Evolutionary conservation across 441 rosid genomes (phyloP).

Genomic region (Corymbia citriodora): DNA sequence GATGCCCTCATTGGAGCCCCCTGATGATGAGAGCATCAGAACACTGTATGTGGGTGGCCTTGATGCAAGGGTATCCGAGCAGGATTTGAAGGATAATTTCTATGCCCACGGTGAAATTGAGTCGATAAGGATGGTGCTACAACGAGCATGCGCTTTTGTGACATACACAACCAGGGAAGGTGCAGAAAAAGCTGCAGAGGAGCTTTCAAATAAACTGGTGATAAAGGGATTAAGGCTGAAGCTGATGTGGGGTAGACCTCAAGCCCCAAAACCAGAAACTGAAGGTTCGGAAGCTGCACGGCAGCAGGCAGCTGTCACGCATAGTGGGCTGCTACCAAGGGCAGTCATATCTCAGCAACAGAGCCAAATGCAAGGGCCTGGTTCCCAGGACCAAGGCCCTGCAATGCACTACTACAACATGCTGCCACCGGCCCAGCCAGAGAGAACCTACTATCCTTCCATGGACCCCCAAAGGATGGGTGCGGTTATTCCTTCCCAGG

Average conservation of each 20-base stretch:
- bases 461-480: slow-evolving; percentile 99
- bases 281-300: slow-evolving; percentile 67
- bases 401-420: slow-evolving; percentile 72
- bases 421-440: slow-evolving; percentile 74
- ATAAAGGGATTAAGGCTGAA: slow-evolving; percentile 81
- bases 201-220: slow-evolving; percentile 80
- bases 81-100: slow-evolving; percentile 82
- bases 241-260: slow-evolving; percentile 95
- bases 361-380: slow-evolving; percentile 47
- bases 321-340: slow-evolving; percentile 78
- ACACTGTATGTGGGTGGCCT: slow-evolving; percentile 93
- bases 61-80: slow-evolving; percentile 79
- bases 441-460: slow-evolving; percentile 75
- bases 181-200: slow-evolving; percentile 94
- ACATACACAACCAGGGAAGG: slow-evolving; percentile 93
- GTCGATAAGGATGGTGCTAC: slow-evolving; percentile 79
- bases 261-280: slow-evolving; percentile 66
- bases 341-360: slow-evolving; percentile 91
- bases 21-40: slow-evolving; percentile 87
- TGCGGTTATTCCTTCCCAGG: slow-evolving; percentile 75
- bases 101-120: slow-evolving; percentile 94
- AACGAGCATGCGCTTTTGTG: slow-evolving; percentile 89
- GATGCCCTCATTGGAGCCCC: slow-evolving; percentile 90
- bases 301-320: slow-evolving; percentile 67
- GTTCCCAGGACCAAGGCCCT: slow-evolving; percentile 47